Base-by-base conservation (phyloP, 2,329 filamentous ascomycete genomes). In the Nemania abortiva region DNA sequence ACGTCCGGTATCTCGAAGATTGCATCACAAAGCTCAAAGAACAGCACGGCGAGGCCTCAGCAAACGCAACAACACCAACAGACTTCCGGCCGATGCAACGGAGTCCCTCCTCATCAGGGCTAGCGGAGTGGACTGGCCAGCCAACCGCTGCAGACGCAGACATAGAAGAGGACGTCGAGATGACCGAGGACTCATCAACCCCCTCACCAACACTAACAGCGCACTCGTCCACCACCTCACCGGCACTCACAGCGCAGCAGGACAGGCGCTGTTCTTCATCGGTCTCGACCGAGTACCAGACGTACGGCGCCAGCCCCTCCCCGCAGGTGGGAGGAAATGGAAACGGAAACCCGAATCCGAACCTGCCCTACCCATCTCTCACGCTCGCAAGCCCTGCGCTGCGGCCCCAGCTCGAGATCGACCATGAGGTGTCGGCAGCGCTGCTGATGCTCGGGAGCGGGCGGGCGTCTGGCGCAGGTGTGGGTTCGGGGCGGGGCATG, bases 1-100 rank as follows among this genome's bases (percentile, higher is more conserved):
- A 99, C 76, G 90, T 98, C 72, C 91, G 93, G 69, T 99, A 99
- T 78, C 88, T 99, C 15, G 93, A 98, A 79, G 91, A 94, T 78
- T 98, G 95, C 76, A 89, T 98, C 45, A 81, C 86, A 37, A 92
- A 95, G 76, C 85, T 98, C 64, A 94, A 97, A 79, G 86, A 86
- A 5, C 85, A 87, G 67, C 81, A 82, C 65, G 80, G 82, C 45
- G 80, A 81, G n/a, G 34, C 31, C 24, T 42, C 37, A 42, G 13
- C 37, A 10, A 15, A 15, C 37, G 37, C 29, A 15, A 24, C 79
- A 1, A 74, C 69, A 2, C 74, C 74, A 1, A 69, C 74, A 11
- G 77, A 79, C 29, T 79, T 78, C 34, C 75, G 75, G 0, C 67
- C 62, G 2, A 71, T 74, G 10, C 50, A 52, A 39, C 73, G 67